Evolutionary conservation across 148 eudicot genomes (phyloP), one percentile per base, ranked within the genome.

Genomic region (Bassia scoparia): DNA sequence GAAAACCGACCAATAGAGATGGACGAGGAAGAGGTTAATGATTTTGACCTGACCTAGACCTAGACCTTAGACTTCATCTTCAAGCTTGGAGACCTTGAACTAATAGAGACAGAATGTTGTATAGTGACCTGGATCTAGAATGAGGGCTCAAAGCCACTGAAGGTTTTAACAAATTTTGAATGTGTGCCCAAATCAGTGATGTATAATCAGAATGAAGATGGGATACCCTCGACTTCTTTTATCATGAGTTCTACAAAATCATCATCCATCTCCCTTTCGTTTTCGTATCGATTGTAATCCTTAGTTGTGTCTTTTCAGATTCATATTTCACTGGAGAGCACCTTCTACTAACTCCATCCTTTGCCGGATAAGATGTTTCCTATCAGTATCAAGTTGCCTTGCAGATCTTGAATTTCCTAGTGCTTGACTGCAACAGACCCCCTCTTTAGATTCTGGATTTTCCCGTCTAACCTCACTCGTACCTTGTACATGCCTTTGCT

Each of bases 41-140:
- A n/a, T n/a, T n/a, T n/a, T n/a, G n/a, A 62, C 43, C 44, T 33
- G 87, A 78, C 61, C 84, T 75, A 72, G 86, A 75, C 61, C 81
- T 68, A 41, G 86, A 71, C 71, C 75, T n/a, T 80, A 26, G 74
- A 76, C 61, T 69, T 76, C 34, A 74, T 62, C 66, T 69, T 78
- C 3, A 37, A 26, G 38, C 72, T 62, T 68, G 79, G 64, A 50
- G 86, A 72, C 72, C 76, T 80, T 21, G 74, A 76, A 4, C 68
- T 68, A 54, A 58, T 37, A 2, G 77, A 76, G 18, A 20, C n/a
- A 60, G 66, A 64, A 61, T 72, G 63, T 31, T 68, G 69, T 30
- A 38, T 44, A 61, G 63, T 67, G 85, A 82, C 61, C 49, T 58
- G 65, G 82, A 76, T 53, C 73, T 62, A 26, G 82, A 85, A 43